Percentiles rank a stretch among this genome's conserved stretches.
Evolutionary conservation across 1,139 yeast species (phyloP).

Genomic region (Pichia sp.): DNA sequence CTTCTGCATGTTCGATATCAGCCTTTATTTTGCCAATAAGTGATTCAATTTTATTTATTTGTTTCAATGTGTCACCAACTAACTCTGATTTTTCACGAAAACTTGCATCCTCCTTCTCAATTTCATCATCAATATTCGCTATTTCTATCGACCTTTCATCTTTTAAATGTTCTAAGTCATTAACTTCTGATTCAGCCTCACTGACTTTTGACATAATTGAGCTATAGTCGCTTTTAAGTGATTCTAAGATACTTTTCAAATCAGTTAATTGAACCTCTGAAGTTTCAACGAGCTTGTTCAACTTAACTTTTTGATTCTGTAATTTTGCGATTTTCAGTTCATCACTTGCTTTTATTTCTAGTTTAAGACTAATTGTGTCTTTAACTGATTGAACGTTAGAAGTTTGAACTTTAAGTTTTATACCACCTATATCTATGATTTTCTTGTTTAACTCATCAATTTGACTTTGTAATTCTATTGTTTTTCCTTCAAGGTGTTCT

Average conservation of each 20-base stretch:
- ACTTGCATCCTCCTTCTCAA: slow-evolving; percentile 39
- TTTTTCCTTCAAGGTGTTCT: slow-evolving; percentile 43
- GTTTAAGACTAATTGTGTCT: slow-evolving; percentile 59
- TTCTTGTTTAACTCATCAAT: slow-evolving; percentile 62
- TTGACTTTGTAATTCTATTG: slow-evolving; percentile 50
- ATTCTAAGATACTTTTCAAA: background rate
- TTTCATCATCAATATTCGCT: slow-evolving; percentile 27
- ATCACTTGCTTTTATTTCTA: slow-evolving; percentile 55
- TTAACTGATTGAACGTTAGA: slow-evolving; percentile 73
- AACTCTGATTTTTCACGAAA: slow-evolving; percentile 34
- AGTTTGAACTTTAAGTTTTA: slow-evolving; percentile 70
- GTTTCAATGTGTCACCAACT: slow-evolving; percentile 30
- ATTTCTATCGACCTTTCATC: slow-evolving; percentile 57
- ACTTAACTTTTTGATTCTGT: slow-evolving; percentile 47
- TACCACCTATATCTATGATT: slow-evolving; percentile 91
- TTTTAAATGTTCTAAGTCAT: slow-evolving; percentile 50
- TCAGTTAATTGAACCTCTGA: slow-evolving; percentile 1
- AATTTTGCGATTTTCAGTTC: slow-evolving; percentile 57
- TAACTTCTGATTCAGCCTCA: slow-evolving; percentile 51
- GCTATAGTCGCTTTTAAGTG: slow-evolving; percentile 35
- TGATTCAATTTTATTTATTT: slow-evolving; percentile 59
- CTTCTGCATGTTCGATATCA: slow-evolving; percentile 5
- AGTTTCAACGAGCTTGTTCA: background rate
- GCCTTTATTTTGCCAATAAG: slow-evolving; percentile 13
- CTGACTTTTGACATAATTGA: slow-evolving; percentile 65